Conservation (phyloP, 305 asterid genomes). For the Fraxinus platypoda region DNA sequence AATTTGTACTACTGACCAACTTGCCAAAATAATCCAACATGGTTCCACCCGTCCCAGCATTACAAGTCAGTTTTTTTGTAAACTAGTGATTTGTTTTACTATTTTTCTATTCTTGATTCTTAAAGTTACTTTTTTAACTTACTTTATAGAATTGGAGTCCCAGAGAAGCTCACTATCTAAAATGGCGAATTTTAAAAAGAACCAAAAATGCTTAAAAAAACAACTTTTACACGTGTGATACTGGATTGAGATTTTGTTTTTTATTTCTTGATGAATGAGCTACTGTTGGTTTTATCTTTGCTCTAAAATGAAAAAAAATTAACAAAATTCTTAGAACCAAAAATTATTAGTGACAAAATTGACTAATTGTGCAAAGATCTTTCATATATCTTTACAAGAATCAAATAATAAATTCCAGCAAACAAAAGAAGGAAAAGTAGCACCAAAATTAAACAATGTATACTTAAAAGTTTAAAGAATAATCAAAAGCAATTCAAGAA, state of each 20-base stretch:
- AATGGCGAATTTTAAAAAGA: not conserved
- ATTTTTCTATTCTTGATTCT: not conserved
- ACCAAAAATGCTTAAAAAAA: too few relatives aligned
- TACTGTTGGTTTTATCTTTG: not conserved
- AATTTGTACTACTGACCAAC: too few relatives aligned
- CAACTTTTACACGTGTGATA: too few relatives aligned
- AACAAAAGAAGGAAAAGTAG: not conserved
- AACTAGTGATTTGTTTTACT: not conserved
- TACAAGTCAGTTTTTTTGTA: too few relatives aligned
- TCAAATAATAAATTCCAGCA: not conserved
- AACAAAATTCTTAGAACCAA: not conserved
- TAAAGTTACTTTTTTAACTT: not conserved
- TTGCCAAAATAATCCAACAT: too few relatives aligned
- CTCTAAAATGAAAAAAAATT: not conserved
- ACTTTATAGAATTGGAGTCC: not conserved
- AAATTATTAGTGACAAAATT: not conserved
- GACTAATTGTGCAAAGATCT: not conserved
- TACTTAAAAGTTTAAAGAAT: not conserved
- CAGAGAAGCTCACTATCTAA: not conserved
- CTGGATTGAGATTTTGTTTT: too few relatives aligned
- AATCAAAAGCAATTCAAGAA: too few relatives aligned
- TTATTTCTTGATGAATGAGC: too few relatives aligned
- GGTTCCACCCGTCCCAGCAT: too few relatives aligned
- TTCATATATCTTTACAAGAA: not conserved
- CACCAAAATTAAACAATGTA: not conserved